Evolutionary conservation across 2,329 filamentous ascomycete species (phyloP), one percentile per base, ranked within the genome.

Genomic region (Xylariaceae sp.): DNA sequence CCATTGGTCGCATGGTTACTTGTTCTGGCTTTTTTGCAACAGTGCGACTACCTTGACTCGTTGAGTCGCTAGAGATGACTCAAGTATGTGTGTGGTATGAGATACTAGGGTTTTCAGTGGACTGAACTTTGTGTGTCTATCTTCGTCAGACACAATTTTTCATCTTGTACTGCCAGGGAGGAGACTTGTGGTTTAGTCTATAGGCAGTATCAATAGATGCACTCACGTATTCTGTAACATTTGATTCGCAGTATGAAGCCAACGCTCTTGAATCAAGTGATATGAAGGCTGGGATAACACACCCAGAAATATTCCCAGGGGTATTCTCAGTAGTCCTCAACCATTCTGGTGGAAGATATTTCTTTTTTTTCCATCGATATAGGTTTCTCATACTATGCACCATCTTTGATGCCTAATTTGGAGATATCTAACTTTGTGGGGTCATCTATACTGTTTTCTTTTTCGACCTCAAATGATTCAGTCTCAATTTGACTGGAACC

Each of bases 191-290:
- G 61, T 62, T 65, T 66, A 68, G 61, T 66, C 61, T 65, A 63
- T 67, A 67, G 63, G 54, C 55, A 63, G 64, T 66, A 67, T 68
- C 56, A 63, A 66, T 69, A 68, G 47, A 62, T 62, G 49, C 60
- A 58, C 50, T 53, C 16, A 46, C 45, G 46, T 62, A 57, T 56
- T 39, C 37, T 45, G 33, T 60, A 46, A 53, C 6, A 33, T 29
- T 33, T 47, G 29, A 46, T 36, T 29, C 31, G 14, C 23, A 31
- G 1, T 28, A 17, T 34, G 21, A 52, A 14, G 8, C 8, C n/a
- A 23, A 16, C 1, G 34, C 11, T 36, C 11, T 24, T 37, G 17
- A 31, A 45, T 9, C 7, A n/a, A n/a, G n/a, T n/a, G n/a, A n/a
- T n/a, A n/a, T n/a, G n/a, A n/a, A 2, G 6, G 28, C 28, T n/a